Percentiles rank a stretch among this genome's conserved stretches.
These are phyloP conservation scores for Mortierella sp. DNA, from an alignment of 371 early-diverging fungal genomes.

Conservation along the genomic window DNA sequence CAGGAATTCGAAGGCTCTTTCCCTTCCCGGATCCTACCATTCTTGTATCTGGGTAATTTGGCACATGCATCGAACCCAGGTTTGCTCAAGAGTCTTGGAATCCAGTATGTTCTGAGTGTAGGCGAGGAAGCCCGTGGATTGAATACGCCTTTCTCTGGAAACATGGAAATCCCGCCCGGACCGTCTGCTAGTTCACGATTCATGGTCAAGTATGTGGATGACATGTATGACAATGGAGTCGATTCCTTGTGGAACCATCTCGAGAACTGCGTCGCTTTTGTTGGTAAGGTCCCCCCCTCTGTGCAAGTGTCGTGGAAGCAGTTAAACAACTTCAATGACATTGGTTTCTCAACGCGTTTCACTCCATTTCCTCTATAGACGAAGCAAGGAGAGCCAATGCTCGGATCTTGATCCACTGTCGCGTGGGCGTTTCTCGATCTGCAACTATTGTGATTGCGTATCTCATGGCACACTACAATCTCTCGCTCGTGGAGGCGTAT, in stretches of 20 bases:
- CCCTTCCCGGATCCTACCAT: constrained; percentile 70
- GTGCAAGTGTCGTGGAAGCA: not conserved
- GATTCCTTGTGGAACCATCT: constrained; percentile 65
- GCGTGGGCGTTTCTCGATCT: constrained; percentile 75
- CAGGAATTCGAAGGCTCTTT: constrained; percentile 74
- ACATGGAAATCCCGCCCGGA: no score
- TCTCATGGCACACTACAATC: constrained; percentile 64
- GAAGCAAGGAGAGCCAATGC: constrained; percentile 41
- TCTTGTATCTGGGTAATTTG: constrained; percentile 71
- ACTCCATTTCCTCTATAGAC: constrained; percentile 8
- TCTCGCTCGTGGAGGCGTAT: constrained; percentile 67
- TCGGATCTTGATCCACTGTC: constrained; percentile 66
- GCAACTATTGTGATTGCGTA: constrained; percentile 76
- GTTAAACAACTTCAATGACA: not conserved
- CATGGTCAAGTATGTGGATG: constrained; percentile 60
- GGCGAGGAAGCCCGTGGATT: constrained; percentile 69
- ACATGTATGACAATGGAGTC: constrained; percentile 74
- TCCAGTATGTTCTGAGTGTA: constrained; percentile 71
- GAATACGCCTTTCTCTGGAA: constrained; percentile 4
- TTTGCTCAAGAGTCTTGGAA: constrained; percentile 64
- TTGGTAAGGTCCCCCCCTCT: constrained; percentile 60
- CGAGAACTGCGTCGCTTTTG: constrained; percentile 61
- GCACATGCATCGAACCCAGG: constrained; percentile 75
- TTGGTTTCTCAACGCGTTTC: not conserved
- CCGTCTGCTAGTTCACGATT: constrained; percentile 11